Evolutionary conservation across 2,329 filamentous ascomycete genomes (phyloP), one percentile per base, ranked within the genome.

Genomic region (Colletotrichum lupini): DNA sequence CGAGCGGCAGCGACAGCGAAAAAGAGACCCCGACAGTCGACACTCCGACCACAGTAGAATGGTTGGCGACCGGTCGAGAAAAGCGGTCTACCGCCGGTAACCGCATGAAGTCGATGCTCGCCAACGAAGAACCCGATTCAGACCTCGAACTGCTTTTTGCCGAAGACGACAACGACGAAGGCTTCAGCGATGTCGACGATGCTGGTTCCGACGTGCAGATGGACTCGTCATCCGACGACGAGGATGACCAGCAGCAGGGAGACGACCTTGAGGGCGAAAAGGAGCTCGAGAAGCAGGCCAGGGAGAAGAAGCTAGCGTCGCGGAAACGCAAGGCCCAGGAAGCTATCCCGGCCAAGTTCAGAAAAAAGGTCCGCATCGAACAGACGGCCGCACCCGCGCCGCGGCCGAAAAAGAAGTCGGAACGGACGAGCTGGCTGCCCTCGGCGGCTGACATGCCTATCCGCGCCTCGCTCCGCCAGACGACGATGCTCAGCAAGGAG

Each of bases 241-340:
- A 97, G 61, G 94, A 97, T 73, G 92, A 95, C 71, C 91, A 91
- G 64, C 87, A 92, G 72, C 82, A 84, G 49, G 83, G 82, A 67
- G 88, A 97, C 76, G 94, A 97, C 55, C 82, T 97, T 5, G 94
- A 94, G 69, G 97, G 97, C 42, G 97, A 99, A 83, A 93, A 92
- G 78, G 95, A 97, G 82, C 82, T 99, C 67, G 92, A 97, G 83
- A 92, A 90, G 75, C 90, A 93, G 77, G 94, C 93, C 71, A 92
- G 91, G 76, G 91, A 90, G 72, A 92, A 93, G 77, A 90, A 87
- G 77, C 83, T 88, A 71, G 90, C 89, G 3, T 94, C 87, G 63
- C 85, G 94, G 81, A 98, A 98, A 83, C 91, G 95, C 76, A 97
- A 96, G 79, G 91, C 92, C 1, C 91, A 94, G 78, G 92, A 95